Evolutionary conservation across 768 basidiomycete genomes (phyloP).

Genomic region (Pleurotus pulmonarius): DNA sequence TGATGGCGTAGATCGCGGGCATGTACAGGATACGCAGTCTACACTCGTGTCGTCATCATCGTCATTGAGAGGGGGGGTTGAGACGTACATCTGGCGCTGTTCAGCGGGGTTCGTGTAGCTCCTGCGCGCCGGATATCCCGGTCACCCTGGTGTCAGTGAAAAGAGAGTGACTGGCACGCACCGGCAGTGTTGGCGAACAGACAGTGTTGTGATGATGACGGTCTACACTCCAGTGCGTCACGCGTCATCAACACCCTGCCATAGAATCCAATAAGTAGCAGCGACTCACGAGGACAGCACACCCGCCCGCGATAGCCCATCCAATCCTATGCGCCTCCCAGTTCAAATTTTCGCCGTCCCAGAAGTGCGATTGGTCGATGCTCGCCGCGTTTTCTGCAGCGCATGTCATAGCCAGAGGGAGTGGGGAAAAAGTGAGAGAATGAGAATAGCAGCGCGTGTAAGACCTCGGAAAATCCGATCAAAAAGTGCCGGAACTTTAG

Average conservation of each 20-base stretch:
- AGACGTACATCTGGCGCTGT: conserved; percentile 72
- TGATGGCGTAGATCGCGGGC: conserved; percentile 77
- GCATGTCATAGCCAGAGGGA: conserved; percentile 26
- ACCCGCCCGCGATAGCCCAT: conserved; percentile 59
- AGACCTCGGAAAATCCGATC: no score
- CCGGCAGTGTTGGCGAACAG: conserved; percentile 63
- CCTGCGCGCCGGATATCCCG: conserved; percentile 41
- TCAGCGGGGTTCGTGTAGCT: conserved; percentile 69
- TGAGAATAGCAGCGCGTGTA: no score
- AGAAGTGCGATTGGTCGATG: conserved; percentile 57
- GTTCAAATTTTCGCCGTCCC: conserved; percentile 35
- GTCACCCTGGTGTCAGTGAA: background rate
- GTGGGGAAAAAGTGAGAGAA: no score
- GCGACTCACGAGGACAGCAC: conserved; percentile 42
- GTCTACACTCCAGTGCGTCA: no score
- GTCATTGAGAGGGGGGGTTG: background rate
- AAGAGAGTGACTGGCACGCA: conserved; percentile 23
- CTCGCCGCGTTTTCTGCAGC: conserved; percentile 47
- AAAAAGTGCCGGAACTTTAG: no score
- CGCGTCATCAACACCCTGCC: no score
- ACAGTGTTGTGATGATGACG: conserved; percentile 50
- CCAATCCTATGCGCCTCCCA: conserved; percentile 60
- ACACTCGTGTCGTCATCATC: background rate
- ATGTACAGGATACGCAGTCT: conserved; percentile 82
- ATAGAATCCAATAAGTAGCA: no score